Percentiles rank a stretch among this genome's conserved stretches.
Evolutionary conservation across 1,284 basidiomycete genomes (phyloP).

Genomic region (Hemileia vastatrix): DNA sequence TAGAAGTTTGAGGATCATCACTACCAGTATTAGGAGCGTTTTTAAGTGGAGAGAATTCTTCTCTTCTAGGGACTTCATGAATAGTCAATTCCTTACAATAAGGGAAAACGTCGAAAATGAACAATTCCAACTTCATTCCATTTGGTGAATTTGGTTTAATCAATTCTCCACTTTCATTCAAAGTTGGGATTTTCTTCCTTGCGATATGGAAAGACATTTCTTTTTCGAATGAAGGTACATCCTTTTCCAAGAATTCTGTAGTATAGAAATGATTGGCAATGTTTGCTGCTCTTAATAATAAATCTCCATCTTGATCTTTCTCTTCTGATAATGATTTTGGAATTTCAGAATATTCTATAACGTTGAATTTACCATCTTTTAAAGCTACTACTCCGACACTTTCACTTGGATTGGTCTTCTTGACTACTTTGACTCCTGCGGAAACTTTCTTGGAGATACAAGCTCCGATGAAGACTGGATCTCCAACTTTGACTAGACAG

Average conservation of each 20-base stretch:
- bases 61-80: conserved; percentile 72
- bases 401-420: conserved; percentile 74
- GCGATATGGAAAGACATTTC: conserved; percentile 95
- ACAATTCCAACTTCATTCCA: conserved; percentile 97
- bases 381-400: conserved; percentile 87
- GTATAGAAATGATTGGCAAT: conserved; percentile 99
- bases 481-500: conserved; percentile 91
- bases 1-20: conserved; percentile 81
- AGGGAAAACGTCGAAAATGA: conserved; percentile 98
- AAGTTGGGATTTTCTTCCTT: conserved; percentile 88
- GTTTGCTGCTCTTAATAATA: conserved; percentile 87
- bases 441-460: conserved; percentile 74
- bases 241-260: conserved; percentile 65
- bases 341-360: conserved; percentile 97
- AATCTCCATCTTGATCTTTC: conserved; percentile 68
- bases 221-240: conserved; percentile 73
- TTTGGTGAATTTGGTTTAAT: conserved; percentile 79
- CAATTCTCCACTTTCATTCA: conserved; percentile 57
- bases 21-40: conserved; percentile 84
- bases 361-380: conserved; percentile 69
- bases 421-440: conserved; percentile 91
- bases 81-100: conserved; percentile 74
- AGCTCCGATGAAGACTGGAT: conserved; percentile 90
- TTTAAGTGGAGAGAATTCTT: conserved; percentile 94
- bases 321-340: conserved; percentile 71